phyloP scores from a whole-genome alignment of 805 yeast genomes.

The Kodamaea kakaduensis region DNA sequence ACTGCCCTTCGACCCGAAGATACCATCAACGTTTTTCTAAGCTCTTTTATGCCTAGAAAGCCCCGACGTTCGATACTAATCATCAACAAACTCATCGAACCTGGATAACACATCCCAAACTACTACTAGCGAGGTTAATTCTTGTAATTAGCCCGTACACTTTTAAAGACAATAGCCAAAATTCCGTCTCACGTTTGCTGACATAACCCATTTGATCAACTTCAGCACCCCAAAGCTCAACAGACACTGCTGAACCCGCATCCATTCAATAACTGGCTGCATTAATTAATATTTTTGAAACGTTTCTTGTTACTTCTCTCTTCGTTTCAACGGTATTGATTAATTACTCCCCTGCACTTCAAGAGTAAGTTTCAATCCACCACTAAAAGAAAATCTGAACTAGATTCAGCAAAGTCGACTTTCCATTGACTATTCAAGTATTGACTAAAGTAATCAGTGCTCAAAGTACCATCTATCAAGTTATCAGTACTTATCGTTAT shows the following conservation, averaged over 20 bases:
- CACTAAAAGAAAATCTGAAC: conserved; percentile 15
- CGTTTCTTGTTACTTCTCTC: conserved; percentile 50
- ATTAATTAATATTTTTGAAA: conserved; percentile 21
- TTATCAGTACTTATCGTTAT: not conserved
- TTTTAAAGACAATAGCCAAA: conserved; percentile 12
- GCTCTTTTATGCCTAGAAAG: conserved; percentile 42
- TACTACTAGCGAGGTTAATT: conserved; percentile 14
- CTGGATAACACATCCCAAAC: conserved; percentile 36
- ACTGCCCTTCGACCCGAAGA: conserved; percentile 2
- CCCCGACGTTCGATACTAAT: conserved; percentile 34
- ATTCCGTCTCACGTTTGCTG: conserved; percentile 15
- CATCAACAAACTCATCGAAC: conserved; percentile 33
- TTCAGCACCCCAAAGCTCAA: conserved; percentile 2
- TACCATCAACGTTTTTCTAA: conserved; percentile 1
- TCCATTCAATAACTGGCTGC: conserved; percentile 39
- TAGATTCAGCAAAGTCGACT: not conserved
- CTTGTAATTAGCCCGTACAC: not conserved
- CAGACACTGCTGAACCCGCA: conserved; percentile 31
- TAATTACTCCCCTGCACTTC: conserved; percentile 11
- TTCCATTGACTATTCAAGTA: not conserved
- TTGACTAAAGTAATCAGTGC: too few relatives aligned
- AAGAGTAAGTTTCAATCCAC: conserved; percentile 43
- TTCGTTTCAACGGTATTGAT: conserved; percentile 30
- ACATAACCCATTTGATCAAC: conserved; percentile 9
- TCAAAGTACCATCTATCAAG: too few relatives aligned